A percentile compares a stretch with the other conserved stretches of the same genome.
Evolutionary conservation across 805 yeast genomes (phyloP).

Genomic region (Limtongia smithiae): DNA sequence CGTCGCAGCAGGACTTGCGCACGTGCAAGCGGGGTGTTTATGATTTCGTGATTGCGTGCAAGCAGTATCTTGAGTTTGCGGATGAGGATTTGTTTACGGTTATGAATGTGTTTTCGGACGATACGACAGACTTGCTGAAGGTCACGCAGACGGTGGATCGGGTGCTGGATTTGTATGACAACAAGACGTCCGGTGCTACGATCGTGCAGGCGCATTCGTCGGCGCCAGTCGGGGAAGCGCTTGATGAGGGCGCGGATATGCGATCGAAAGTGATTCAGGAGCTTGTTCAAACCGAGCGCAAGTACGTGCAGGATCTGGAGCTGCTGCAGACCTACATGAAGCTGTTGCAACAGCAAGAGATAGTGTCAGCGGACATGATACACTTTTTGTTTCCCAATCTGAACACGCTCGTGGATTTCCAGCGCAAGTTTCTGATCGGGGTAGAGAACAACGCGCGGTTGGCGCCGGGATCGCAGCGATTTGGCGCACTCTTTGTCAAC

Average conservation of each 20-base stretch:
- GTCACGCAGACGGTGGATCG: slow-evolving; percentile 69
- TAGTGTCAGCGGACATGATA: slow-evolving; percentile 72
- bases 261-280: slow-evolving; percentile 79
- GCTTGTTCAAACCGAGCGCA: slow-evolving; percentile 83
- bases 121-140: slow-evolving; percentile 70
- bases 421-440: slow-evolving; percentile 82
- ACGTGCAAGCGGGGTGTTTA: slow-evolving; percentile 85
- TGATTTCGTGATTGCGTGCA: slow-evolving; percentile 84
- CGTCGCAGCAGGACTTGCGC: slow-evolving; percentile 72
- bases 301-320: slow-evolving; percentile 88
- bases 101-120: slow-evolving; percentile 80
- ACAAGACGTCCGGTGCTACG: not conserved
- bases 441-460: slow-evolving; percentile 80
- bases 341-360: slow-evolving; percentile 62
- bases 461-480: slow-evolving; percentile 70
- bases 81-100: slow-evolving; percentile 86
- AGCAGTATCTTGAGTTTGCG: slow-evolving; percentile 58
- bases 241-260: slow-evolving; percentile 43
- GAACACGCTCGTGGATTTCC: slow-evolving; percentile 81
- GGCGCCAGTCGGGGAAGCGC: not conserved
- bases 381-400: slow-evolving; percentile 83
- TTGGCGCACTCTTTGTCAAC: slow-evolving; percentile 84
- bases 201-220: not conserved
- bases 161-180: slow-evolving; percentile 49
- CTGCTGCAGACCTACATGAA: slow-evolving; percentile 58